Evolutionary conservation across 2,329 filamentous ascomycete genomes (phyloP).

Genomic region (Aphanocladium album): DNA sequence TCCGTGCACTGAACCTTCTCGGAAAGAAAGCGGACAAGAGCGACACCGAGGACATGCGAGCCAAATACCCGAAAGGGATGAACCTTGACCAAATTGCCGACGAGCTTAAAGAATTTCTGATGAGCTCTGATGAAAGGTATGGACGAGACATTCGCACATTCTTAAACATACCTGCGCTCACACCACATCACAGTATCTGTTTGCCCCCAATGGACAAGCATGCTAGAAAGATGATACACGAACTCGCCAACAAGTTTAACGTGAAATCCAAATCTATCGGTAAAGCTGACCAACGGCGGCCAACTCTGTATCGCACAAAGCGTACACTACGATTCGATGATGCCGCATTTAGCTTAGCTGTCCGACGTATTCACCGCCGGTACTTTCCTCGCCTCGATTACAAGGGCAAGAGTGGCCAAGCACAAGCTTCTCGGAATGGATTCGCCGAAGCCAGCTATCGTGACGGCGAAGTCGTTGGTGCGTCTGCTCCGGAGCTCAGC

Average conservation of each 20-base stretch:
- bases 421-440: constrained; percentile 20
- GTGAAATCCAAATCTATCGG: constrained; percentile 83
- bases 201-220: constrained; percentile 80
- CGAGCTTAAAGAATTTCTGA: constrained; percentile 68
- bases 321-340: constrained; percentile 59
- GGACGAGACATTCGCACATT: not conserved
- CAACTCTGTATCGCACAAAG: constrained; percentile 69
- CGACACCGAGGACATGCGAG: constrained; percentile 54
- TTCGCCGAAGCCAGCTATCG: constrained; percentile 54
- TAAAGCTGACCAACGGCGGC: constrained; percentile 65
- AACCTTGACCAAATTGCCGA: constrained; percentile 62
- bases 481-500: constrained; percentile 76
- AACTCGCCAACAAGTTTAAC: constrained; percentile 67
- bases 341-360: constrained; percentile 45
- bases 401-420: constrained; percentile 30
- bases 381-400: constrained; percentile 52
- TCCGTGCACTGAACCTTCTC: constrained; percentile 61
- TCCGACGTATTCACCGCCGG: constrained; percentile 43
- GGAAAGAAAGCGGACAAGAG: constrained; percentile 51
- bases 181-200: constrained; percentile 49
- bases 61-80: constrained; percentile 71
- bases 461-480: constrained; percentile 86
- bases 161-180: constrained; percentile 6
- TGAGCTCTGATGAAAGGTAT: constrained; percentile 58
- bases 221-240: constrained; percentile 73